phyloP scores from a whole-genome alignment of 352 stramenopile genomes.

The Pythium oligandrum region DNA sequence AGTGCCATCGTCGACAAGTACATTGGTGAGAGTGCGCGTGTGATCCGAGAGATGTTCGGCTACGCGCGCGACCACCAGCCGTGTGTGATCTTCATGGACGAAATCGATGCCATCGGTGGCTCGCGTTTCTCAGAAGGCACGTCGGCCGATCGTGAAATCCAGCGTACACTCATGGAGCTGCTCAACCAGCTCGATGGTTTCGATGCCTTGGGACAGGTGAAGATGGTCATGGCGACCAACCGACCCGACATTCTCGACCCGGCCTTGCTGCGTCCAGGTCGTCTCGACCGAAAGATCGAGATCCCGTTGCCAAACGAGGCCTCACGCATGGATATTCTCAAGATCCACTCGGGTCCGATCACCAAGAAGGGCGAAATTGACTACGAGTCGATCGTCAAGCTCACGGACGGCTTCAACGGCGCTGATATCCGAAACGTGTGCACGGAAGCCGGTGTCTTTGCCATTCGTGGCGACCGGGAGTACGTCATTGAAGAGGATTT shows the following conservation, averaged over 20 bases:
- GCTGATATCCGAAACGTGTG: conserved; percentile 99
- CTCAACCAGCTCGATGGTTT: conserved; percentile 99
- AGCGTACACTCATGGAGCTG: conserved; percentile 99
- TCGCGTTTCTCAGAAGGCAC: conserved; percentile 97
- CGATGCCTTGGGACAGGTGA: conserved; percentile 96
- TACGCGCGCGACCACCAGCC: conserved; percentile 96
- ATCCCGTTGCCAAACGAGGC: conserved; percentile 99
- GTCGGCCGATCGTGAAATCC: conserved; percentile 96
- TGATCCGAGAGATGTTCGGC: conserved; percentile 99
- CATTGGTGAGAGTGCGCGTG: conserved; percentile 98
- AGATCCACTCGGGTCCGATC: conserved; percentile 98
- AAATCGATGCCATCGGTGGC: conserved; percentile 99
- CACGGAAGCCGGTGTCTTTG: conserved; percentile 96
- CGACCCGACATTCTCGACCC: conserved; percentile 99
- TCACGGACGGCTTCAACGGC: conserved; percentile 99
- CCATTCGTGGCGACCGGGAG: conserved; percentile 97
- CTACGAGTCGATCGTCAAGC: conserved; percentile 99
- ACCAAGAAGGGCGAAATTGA: conserved; percentile 99
- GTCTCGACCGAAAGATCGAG: conserved; percentile 99
- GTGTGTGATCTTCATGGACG: conserved; percentile 99
- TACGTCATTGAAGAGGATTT: conserved; percentile 99
- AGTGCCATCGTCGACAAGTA: conserved; percentile 99
- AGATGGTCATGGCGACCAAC: conserved; percentile 99
- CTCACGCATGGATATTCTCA: conserved; percentile 98
- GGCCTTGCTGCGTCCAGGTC: conserved; percentile 95